phyloP scores from a whole-genome alignment of 169 alveolate species.

The Plasmodium coatneyi region DNA sequence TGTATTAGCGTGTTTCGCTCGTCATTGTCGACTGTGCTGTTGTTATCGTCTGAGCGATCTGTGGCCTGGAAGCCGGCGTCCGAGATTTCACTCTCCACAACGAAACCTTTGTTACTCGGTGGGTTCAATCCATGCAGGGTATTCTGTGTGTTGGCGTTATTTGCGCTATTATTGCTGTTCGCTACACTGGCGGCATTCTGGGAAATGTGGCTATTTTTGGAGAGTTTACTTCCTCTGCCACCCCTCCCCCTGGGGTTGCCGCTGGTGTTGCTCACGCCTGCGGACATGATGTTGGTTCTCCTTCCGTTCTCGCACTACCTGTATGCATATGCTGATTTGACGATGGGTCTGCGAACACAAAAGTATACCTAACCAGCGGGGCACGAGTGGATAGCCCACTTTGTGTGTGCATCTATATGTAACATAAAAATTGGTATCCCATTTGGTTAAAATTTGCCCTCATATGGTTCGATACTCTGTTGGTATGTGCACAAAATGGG shows the following conservation, averaged over 20 bases:
- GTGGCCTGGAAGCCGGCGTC: not conserved
- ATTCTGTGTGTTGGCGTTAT: not conserved
- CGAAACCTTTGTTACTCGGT: not conserved
- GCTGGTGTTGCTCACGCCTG: not conserved
- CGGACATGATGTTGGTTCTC: not conserved
- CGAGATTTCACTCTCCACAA: constrained; percentile 2
- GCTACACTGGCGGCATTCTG: not conserved
- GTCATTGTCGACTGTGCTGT: constrained; percentile 14
- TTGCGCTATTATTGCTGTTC: not conserved
- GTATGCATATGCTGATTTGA: not conserved
- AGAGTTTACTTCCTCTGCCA: not conserved
- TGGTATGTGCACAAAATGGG: not conserved
- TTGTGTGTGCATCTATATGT: not conserved
- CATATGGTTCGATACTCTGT: not conserved
- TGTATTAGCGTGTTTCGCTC: constrained; percentile 54
- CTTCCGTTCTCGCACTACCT: not conserved
- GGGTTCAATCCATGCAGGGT: not conserved
- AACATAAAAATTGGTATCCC: not conserved
- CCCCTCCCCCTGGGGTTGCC: not conserved
- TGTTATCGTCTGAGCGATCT: constrained; percentile 17
- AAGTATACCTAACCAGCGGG: not conserved
- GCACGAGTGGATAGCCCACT: not conserved
- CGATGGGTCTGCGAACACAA: not conserved
- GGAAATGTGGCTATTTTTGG: not conserved
- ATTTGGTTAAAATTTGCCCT: not conserved